phyloP scores from a whole-genome alignment of 805 yeast species.

The Nakazawaea ishiwadae region DNA sequence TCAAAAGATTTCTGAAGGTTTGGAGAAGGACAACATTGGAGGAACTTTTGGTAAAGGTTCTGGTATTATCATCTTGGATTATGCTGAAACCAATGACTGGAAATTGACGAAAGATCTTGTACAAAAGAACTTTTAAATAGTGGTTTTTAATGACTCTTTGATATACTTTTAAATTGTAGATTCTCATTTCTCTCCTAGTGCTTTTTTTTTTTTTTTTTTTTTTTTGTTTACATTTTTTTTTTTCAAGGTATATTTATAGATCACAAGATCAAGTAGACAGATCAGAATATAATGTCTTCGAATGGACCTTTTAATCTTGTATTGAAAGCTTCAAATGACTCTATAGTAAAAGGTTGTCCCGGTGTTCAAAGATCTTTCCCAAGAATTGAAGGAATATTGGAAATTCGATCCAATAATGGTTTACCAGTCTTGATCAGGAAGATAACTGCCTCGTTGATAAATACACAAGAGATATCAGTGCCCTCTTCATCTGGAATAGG shows the following conservation, averaged over 20 bases:
- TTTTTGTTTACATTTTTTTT: neutral
- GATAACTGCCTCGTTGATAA: constrained; percentile 43
- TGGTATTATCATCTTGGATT: constrained; percentile 68
- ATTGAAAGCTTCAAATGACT: constrained; percentile 46
- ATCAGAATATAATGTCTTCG: neutral
- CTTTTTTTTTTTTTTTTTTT: no score
- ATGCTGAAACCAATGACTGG: constrained; percentile 61
- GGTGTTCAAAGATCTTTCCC: constrained; percentile 63
- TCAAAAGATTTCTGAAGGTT: constrained; percentile 51
- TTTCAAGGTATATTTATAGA: neutral
- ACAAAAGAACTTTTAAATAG: constrained; percentile 38
- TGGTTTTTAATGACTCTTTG: neutral
- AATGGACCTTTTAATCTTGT: constrained; percentile 18
- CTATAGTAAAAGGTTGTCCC: constrained; percentile 62
- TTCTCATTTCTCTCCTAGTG: no score
- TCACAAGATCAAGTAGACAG: neutral
- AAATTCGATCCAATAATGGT: constrained; percentile 48
- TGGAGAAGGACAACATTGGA: constrained; percentile 37
- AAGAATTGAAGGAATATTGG: constrained; percentile 51
- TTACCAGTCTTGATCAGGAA: constrained; percentile 41
- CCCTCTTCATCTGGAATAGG: constrained; percentile 31
- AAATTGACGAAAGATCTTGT: constrained; percentile 44
- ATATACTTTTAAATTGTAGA: no score
- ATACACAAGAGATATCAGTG: constrained; percentile 43
- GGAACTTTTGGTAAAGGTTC: constrained; percentile 48